Evolutionary conservation across 2,329 filamentous ascomycete genomes (phyloP).

Genomic region (Colletotrichum abscissum): DNA sequence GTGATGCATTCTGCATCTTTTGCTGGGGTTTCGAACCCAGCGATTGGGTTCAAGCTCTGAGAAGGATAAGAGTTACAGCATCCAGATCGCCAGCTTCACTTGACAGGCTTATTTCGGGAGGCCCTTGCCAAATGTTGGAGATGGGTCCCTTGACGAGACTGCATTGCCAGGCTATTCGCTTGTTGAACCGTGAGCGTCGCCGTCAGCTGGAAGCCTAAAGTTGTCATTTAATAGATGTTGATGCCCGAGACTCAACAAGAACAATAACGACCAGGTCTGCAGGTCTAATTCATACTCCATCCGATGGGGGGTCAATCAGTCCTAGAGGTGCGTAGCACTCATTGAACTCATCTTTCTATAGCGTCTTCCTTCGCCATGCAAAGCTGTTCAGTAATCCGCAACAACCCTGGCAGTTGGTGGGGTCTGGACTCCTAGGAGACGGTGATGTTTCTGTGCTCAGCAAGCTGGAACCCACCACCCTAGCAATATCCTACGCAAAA

Average conservation of each 20-base stretch:
- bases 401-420: background rate
- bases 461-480: background rate
- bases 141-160: background rate
- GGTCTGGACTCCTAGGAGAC: background rate
- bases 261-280: background rate
- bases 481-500: background rate
- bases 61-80: no score
- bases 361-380: background rate
- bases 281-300: background rate
- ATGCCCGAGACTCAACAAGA: background rate
- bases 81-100: background rate
- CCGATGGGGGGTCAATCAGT: background rate
- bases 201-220: background rate
- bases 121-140: background rate
- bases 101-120: background rate
- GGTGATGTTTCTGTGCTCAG: background rate
- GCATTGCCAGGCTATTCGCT: background rate
- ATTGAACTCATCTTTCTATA: background rate
- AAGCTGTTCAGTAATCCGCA: constrained; percentile 23
- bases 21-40: constrained; percentile 11
- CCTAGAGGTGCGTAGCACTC: background rate
- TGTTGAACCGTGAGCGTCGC: background rate
- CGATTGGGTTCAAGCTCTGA: background rate
- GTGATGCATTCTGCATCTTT: constrained; percentile 9
- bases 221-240: background rate